phyloP scores from a whole-genome alignment of 768 basidiomycete genomes.

The Lactarius pseudohatsudake region DNA sequence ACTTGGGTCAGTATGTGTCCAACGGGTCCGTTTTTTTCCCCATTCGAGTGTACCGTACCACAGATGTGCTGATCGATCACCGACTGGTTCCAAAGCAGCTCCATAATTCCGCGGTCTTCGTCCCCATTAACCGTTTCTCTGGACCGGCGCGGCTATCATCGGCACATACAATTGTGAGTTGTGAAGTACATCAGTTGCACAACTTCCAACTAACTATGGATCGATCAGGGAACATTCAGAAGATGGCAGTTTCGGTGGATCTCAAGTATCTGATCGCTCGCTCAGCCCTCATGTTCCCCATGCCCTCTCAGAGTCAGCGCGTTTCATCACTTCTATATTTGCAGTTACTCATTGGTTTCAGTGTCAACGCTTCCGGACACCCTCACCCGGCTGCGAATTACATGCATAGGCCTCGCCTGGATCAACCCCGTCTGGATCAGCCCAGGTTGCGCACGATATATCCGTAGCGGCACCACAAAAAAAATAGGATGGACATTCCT shows the following conservation, averaged over 20 bases:
- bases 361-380: conserved; percentile 3
- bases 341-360: conserved; percentile 8
- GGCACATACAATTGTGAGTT: conserved; percentile 20
- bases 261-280: conserved; percentile 19
- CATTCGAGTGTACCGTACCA: background rate
- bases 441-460: conserved; percentile 26
- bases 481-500: background rate
- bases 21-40: conserved; percentile 13
- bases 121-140: conserved; percentile 27
- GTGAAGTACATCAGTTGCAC: background rate
- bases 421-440: background rate
- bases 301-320: conserved; percentile 19
- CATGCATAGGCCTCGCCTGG: background rate
- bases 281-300: conserved; percentile 13
- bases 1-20: conserved; percentile 24
- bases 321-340: background rate
- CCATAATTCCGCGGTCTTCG: conserved; percentile 10
- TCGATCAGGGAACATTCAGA: conserved; percentile 22
- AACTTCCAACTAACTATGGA: background rate
- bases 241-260: conserved; percentile 20
- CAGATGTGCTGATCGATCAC: conserved; percentile 1
- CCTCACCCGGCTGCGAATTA: background rate
- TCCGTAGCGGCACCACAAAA: conserved; percentile 6
- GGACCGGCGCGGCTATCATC: conserved; percentile 23
- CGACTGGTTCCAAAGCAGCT: conserved; percentile 6